Percentiles rank a stretch among this genome's conserved stretches.
phyloP scores from a whole-genome alignment of 768 basidiomycete genomes.

The Lyophyllum decastes region DNA sequence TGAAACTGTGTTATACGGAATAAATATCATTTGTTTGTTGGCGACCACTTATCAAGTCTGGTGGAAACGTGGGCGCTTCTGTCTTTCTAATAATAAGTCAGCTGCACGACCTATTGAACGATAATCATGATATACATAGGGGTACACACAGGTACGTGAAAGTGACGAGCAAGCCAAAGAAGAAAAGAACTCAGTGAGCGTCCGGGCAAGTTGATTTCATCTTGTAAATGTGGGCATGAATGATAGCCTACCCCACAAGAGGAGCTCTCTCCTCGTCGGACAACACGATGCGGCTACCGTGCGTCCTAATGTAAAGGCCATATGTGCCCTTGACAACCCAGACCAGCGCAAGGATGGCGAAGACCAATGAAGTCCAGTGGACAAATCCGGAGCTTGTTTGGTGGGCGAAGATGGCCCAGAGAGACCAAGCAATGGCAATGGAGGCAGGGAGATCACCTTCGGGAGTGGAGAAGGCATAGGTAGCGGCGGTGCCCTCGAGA shows the following conservation, averaged over 20 bases:
- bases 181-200: background rate
- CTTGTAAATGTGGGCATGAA: background rate
- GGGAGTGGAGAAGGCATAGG: constrained; percentile 88
- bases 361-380: constrained; percentile 87
- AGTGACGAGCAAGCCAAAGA: background rate
- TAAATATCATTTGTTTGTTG: too few species aligned
- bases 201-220: background rate
- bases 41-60: too few species aligned
- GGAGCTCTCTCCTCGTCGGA: constrained; percentile 89
- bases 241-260: constrained; percentile 49
- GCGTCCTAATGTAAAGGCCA: constrained; percentile 50
- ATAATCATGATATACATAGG: background rate
- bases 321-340: constrained; percentile 81
- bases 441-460: constrained; percentile 94
- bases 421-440: constrained; percentile 89
- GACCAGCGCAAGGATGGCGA: constrained; percentile 81
- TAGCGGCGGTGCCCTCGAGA: constrained; percentile 89
- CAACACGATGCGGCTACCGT: constrained; percentile 58
- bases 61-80: too few species aligned
- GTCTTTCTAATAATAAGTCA: too few species aligned
- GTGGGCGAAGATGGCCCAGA: constrained; percentile 89
- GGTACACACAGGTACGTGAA: background rate
- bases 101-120: background rate
- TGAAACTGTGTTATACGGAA: too few species aligned
- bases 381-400: constrained; percentile 72